A percentile compares a stretch with the other conserved stretches of the same genome.
phyloP scores from a whole-genome alignment of 495 filamentous ascomycete genomes.

The Neurospora sp. region DNA sequence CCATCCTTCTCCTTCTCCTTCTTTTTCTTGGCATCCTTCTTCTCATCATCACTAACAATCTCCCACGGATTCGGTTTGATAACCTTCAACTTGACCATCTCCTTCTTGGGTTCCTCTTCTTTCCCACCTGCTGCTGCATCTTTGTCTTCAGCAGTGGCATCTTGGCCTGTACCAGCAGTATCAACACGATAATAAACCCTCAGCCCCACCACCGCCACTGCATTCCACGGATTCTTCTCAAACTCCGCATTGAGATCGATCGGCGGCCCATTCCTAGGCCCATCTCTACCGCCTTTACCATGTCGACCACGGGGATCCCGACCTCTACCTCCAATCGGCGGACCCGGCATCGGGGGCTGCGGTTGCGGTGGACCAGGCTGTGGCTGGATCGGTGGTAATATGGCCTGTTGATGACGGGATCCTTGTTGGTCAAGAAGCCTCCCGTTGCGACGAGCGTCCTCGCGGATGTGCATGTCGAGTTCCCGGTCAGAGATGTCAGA shows the following conservation, averaged over 20 bases:
- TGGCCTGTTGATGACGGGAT: neutral
- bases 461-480: slow-evolving; percentile 20
- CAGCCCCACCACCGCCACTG: slow-evolving; percentile 69
- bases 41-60: slow-evolving; percentile 10
- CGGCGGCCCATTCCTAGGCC: neutral
- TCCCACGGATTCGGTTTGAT: slow-evolving; percentile 28
- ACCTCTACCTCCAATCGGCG: slow-evolving; percentile 1
- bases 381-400: neutral
- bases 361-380: neutral
- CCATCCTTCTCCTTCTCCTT: slow-evolving; percentile 6
- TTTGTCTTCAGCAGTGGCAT: neutral
- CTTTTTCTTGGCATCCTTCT: slow-evolving; percentile 7
- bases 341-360: neutral
- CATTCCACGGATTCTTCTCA: slow-evolving; percentile 69
- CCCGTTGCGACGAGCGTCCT: neutral
- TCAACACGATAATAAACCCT: slow-evolving; percentile 57
- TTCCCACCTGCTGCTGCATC: neutral
- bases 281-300: neutral
- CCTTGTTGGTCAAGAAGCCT: neutral
- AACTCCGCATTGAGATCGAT: slow-evolving; percentile 27
- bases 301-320: neutral
- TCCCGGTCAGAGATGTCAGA: slow-evolving; percentile 28
- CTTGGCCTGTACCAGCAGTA: neutral
- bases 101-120: slow-evolving; percentile 31
- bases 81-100: slow-evolving; percentile 31